Evolutionary conservation across 208 protist species (phyloP).

Genomic region (Trypanosoma rangeli): DNA sequence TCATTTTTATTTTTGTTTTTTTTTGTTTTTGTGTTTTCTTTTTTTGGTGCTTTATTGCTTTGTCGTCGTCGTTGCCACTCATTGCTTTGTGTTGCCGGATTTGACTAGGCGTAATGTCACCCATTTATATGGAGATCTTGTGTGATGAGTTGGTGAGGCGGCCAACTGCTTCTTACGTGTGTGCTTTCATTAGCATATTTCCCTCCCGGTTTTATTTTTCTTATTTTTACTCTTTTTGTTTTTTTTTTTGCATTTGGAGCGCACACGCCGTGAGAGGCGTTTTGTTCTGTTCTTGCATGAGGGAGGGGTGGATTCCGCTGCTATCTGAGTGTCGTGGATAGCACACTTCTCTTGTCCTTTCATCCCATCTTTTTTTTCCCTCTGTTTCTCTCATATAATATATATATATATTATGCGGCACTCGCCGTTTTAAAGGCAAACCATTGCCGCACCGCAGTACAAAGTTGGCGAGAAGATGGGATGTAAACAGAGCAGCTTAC

Average conservation of each 20-base stretch:
- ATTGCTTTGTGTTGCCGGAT: neutral
- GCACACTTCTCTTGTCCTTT: neutral
- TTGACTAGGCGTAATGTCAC: neutral
- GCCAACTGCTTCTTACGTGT: neutral
- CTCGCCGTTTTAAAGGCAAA: neutral
- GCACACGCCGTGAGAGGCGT: neutral
- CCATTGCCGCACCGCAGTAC: neutral
- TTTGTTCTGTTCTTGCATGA: neutral
- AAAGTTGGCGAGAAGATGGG: conserved; percentile 21
- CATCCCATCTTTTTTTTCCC: neutral
- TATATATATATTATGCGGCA: neutral
- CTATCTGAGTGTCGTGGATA: neutral
- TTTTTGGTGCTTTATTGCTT: neutral
- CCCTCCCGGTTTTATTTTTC: neutral
- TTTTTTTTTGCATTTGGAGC: conserved; percentile 3
- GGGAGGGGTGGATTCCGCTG: neutral
- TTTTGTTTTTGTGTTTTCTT: neutral
- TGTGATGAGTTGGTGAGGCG: neutral
- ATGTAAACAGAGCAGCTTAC: conserved; percentile 32
- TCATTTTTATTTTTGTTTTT: neutral
- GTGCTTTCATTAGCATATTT: neutral
- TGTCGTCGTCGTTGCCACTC: neutral
- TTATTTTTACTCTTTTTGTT: neutral
- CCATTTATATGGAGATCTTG: neutral
- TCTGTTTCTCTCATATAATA: neutral